Evolutionary conservation across 164 flowering plant species (phyloP).

Genomic region (Amborella trichopoda): DNA sequence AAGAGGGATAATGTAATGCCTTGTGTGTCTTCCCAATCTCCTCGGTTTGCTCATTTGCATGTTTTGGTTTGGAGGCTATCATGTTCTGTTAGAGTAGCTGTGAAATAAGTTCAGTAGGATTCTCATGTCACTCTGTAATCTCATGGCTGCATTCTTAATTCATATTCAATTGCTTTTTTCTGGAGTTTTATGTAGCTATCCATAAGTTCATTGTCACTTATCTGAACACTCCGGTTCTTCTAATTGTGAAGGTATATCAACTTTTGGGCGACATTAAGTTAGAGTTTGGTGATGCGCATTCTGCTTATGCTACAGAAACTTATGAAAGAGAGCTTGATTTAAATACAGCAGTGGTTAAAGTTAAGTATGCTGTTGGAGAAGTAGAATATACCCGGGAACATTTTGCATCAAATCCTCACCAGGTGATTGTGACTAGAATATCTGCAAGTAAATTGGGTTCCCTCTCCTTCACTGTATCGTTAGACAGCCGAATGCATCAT

Average conservation of each 20-base stretch:
- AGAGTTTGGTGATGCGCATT: constrained; percentile 68
- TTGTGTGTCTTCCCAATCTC: too few species aligned
- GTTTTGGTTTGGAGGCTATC: too few species aligned
- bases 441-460: constrained; percentile 54
- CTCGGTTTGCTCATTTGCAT: too few species aligned
- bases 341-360: constrained; percentile 63
- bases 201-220: too few species aligned
- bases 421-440: constrained; percentile 63
- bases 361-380: constrained; percentile 48
- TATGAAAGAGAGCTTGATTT: constrained; percentile 79
- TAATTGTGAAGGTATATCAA: constrained; percentile 68
- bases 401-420: constrained; percentile 77
- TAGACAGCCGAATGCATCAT: constrained; percentile 76
- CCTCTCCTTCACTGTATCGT: constrained; percentile 56
- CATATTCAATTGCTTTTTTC: too few species aligned
- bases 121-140: too few species aligned
- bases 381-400: constrained; percentile 65
- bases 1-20: too few species aligned
- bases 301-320: constrained; percentile 26
- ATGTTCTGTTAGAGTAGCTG: too few species aligned
- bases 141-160: too few species aligned
- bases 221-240: too few species aligned
- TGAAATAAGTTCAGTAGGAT: too few species aligned
- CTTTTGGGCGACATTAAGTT: constrained; percentile 78
- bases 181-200: too few species aligned